phyloP scores from a whole-genome alignment of 2,329 filamentous ascomycete genomes.

The Acrocalymma vagum region DNA sequence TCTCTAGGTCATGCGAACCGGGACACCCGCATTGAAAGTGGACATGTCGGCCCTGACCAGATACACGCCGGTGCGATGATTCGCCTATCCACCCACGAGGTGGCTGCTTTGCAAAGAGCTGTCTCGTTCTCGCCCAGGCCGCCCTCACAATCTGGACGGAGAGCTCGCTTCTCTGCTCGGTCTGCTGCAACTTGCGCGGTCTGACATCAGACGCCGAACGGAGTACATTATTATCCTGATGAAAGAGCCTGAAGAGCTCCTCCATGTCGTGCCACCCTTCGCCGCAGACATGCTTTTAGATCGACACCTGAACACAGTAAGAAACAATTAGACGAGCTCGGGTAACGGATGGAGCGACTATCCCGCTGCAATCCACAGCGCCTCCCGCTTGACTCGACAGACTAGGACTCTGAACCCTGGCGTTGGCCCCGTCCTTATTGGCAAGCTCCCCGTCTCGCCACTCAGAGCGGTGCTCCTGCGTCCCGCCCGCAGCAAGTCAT shows the following conservation, averaged over 20 bases:
- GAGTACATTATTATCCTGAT: slow-evolving; percentile 8
- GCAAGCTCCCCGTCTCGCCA: slow-evolving; percentile 30
- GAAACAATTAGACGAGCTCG: slow-evolving; percentile 2
- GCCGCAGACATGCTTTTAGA: background rate
- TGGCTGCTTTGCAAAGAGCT: slow-evolving; percentile 25
- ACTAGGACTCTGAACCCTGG: slow-evolving; percentile 27
- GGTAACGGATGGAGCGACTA: slow-evolving; percentile 28
- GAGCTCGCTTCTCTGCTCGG: slow-evolving; percentile 9
- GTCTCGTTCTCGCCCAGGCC: slow-evolving; percentile 19
- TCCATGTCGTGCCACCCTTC: background rate
- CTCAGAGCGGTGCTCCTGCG: slow-evolving; percentile 35
- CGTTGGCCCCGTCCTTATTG: slow-evolving; percentile 31
- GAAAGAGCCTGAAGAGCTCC: slow-evolving; percentile 2
- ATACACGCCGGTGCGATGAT: no score
- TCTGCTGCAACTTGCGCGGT: slow-evolving; percentile 13
- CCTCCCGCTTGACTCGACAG: slow-evolving; percentile 36
- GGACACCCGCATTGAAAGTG: slow-evolving; percentile 25
- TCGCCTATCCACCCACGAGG: slow-evolving; percentile 32
- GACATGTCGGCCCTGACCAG: slow-evolving; percentile 14
- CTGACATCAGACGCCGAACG: slow-evolving; percentile 26
- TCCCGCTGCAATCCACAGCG: slow-evolving; percentile 44
- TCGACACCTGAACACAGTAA: background rate
- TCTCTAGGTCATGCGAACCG: slow-evolving; percentile 45
- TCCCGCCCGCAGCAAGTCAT: slow-evolving; percentile 21
- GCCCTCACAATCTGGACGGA: slow-evolving; percentile 7